Base-by-base conservation (phyloP, 192 early-diverging fungal genomes). In the Chytriomyces confervae region DNA sequence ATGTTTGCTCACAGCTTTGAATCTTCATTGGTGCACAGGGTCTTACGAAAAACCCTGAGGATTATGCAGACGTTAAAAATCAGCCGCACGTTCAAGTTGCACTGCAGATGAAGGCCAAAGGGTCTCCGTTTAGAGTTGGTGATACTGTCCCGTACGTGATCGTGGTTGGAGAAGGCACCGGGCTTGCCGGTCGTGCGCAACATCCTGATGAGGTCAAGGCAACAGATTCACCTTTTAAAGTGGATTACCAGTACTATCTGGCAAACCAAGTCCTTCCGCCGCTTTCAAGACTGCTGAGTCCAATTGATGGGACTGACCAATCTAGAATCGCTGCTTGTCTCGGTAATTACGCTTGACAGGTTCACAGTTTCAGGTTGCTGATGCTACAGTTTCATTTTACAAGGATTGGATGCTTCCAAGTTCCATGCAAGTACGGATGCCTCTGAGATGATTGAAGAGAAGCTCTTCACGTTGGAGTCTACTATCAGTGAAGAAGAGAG, bases 71-170 rank as follows among this genome's bases (percentile, higher is more conserved):
- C 80, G 87, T 80, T 18, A 94, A 95, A 77, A 82, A 83, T 6
- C 97, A 96, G 77, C 96, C 98, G 0, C 98, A 99, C 72, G 97
- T 99, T 13, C 93, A 94, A 60, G 98, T 99, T 4, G 98, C 98
- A 5, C 83, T 96, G 9, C 80, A 89, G 7, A 85, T 96, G 89
- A 92, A 91, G 70, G 79, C 85, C n/a, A 83, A 84, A 50, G 96
- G 95, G 44, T 64, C 83, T 11, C 83, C 83, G 9, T 87, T 92
- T 7, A 85, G 91, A 13, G 79, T 89, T 0, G 98, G 97, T n/a
- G 97, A 98, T 75, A 95, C 94, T 0, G 87, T 99, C 8, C 95
- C 95, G 3, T 99, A 96, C 79, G 89, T 98, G 4, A 95, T 99
- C 45, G 94, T 94, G 80, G 82, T 84, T 60, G 84, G 84, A 13